phyloP scores from a whole-genome alignment of 345 rosid species.

The Combretum micranthum region DNA sequence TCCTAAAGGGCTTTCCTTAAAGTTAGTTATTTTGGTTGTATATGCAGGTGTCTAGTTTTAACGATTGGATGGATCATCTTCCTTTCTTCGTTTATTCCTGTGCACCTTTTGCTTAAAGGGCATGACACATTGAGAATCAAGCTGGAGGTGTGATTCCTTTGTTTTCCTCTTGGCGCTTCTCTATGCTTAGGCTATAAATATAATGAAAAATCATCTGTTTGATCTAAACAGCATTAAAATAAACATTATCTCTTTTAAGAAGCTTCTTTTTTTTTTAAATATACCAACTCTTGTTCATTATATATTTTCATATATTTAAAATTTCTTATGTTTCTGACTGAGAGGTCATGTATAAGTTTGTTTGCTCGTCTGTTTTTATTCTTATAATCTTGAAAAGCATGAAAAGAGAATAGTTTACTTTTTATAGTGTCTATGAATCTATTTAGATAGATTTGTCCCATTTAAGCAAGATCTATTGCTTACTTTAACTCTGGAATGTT shows the following conservation, averaged over 20 bases:
- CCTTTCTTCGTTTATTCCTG: slow-evolving; percentile 70
- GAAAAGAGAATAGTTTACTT: too few relatives aligned
- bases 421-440: too few relatives aligned
- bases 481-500: slow-evolving; percentile 1
- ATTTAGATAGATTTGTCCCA: slow-evolving; percentile 3
- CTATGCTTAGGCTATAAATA: background rate
- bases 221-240: too few relatives aligned
- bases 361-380: too few relatives aligned
- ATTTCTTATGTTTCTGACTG: too few relatives aligned
- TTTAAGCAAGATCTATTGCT: slow-evolving; percentile 3
- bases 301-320: too few relatives aligned
- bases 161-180: background rate
- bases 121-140: slow-evolving; percentile 74
- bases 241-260: too few relatives aligned
- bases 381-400: too few relatives aligned
- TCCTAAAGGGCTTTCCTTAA: background rate
- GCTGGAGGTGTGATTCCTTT: slow-evolving; percentile 51
- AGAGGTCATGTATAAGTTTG: too few relatives aligned
- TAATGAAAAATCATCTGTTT: too few relatives aligned
- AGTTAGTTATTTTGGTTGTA: slow-evolving; percentile 10
- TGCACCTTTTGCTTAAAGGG: slow-evolving; percentile 67
- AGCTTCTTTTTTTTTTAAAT: too few relatives aligned
- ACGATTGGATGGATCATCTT: slow-evolving; percentile 89
- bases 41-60: slow-evolving; percentile 65
- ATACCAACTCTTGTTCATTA: too few relatives aligned